Evolutionary conservation across 345 rosid genomes (phyloP), one percentile per base, ranked within the genome.

Genomic region (Pelargonium nanum): DNA sequence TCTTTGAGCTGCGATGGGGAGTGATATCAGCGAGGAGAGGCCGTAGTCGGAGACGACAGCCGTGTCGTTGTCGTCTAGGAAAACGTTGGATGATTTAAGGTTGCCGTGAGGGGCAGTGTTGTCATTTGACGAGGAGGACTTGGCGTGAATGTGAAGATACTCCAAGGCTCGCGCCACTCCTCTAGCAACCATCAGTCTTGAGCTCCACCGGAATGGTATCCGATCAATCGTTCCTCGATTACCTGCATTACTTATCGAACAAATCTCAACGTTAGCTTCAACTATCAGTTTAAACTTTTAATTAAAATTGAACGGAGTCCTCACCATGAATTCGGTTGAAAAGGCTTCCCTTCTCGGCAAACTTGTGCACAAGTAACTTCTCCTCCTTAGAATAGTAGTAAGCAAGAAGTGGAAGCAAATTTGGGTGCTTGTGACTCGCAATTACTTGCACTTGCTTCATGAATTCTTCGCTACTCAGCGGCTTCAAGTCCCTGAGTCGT

Each of bases 321-420:
- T 73, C 55, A 82, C 91, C 74, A 21, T 85, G 87, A 24, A 85
- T 73, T 58, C 79, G 84, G 57, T 68, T 34, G 52, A 75, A 73
- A 58, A 85, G 75, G 68, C 67, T 80, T 61, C 91, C 86, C 2
- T 76, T 79, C 52, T 63, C 62, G 17, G 77, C 76, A 60, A 59
- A 72, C 62, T 26, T 78, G 77, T 66, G 76, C 0, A 83, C 32
- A 22, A 82, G 58, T 26, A 83, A 22, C 72, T 88, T 86, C 83
- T 91, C 88, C 3, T 86, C 86, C 66, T 73, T 79, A 19, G 87
- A 84, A 69, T 60, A 75, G 75, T 69, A 86, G 69, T 91, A 84
- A 62, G 91, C 94, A 0, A 88, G 85, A 52, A 82, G 73, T 2
- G 91, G 84, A 7, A 77, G 71, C 75, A 82, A 55, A 77, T 80